Evolutionary conservation across 108 stramenopile genomes (phyloP), one percentile per base, ranked within the genome.

Genomic region (Parietichytrium sp.): DNA sequence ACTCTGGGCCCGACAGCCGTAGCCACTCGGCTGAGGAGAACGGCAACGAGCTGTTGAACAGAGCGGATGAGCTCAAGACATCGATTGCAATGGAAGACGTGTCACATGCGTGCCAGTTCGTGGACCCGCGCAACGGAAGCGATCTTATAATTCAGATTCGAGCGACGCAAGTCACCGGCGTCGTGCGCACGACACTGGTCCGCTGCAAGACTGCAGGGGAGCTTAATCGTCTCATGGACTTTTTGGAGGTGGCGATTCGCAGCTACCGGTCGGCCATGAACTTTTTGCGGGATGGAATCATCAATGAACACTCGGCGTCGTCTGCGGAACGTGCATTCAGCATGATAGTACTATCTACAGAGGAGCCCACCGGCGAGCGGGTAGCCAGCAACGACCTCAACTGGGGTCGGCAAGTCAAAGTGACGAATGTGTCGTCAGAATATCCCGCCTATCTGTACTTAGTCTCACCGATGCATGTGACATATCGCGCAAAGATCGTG

Each of bases 101-200:
- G 6, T 33, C 61, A 1, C 45, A 72, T 27, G 61, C 61, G 42
- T 72, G 61, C 20, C 61, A 72, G 61, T 72, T 72, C 20, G 42
- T 27, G 1, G 61, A 72, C 29, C 10, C 33, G 38, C 36, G 25
- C 23, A 20, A n/a, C 61, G 42, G 0, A 16, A 50, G 61, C 61
- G 61, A 72, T 42, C n/a, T 45, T 12, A 72, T 72, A 45, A 42
- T 72, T 16, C 61, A 72, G 42, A 72, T 72, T 25, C 61, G 61
- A 16, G 25, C 61, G 16, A 72, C 61, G 0, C 45, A 33, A 25
- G 61, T 72, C 1, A 72, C 61, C 33, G 61, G 61, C 10, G n/a
- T 72, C 61, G 61, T 25, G 10, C 61, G 61, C 3, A 72, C 61
- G 33, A 33, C 36, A n/a, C 61, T 72, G 8, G 25, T 72, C 20